phyloP scores from a whole-genome alignment of 495 filamentous ascomycete genomes.

The Echria macrotheca region DNA sequence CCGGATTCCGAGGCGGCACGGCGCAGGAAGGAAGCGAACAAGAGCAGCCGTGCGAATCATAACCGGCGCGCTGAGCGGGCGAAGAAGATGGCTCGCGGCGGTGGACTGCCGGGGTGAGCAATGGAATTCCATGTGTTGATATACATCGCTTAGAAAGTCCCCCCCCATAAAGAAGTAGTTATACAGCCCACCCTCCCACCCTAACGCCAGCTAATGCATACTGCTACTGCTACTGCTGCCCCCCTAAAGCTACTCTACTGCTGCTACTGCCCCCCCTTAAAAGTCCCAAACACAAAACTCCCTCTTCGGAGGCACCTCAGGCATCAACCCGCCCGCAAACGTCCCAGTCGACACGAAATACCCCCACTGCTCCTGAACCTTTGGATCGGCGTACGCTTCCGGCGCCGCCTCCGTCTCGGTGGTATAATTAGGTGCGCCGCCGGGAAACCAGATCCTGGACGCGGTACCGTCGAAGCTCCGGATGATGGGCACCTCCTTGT shows the following conservation, averaged over 20 bases:
- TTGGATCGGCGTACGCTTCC: slow-evolving; percentile 36
- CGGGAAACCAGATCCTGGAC: slow-evolving; percentile 61
- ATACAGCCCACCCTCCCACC: not conserved
- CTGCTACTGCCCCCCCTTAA: too few relatives aligned
- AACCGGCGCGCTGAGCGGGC: slow-evolving; percentile 66
- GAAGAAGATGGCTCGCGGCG: slow-evolving; percentile 71
- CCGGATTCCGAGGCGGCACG: slow-evolving; percentile 40
- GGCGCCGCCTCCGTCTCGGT: slow-evolving; percentile 44
- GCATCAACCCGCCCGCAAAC: slow-evolving; percentile 61
- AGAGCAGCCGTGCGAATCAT: slow-evolving; percentile 57
- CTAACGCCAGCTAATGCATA: slow-evolving; percentile 2
- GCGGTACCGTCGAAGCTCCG: slow-evolving; percentile 36
- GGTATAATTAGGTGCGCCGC: slow-evolving; percentile 58
- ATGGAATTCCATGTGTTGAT: not conserved
- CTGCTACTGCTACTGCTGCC: not conserved
- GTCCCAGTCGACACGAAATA: slow-evolving; percentile 53
- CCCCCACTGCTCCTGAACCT: slow-evolving; percentile 51
- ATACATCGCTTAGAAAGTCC: not conserved
- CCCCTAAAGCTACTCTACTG: too few relatives aligned
- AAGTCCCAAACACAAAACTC: slow-evolving; percentile 72
- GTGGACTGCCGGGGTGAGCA: slow-evolving; percentile 43
- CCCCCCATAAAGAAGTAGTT: not conserved
- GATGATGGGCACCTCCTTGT: slow-evolving; percentile 28
- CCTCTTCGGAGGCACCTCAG: slow-evolving; percentile 63
- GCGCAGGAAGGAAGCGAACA: slow-evolving; percentile 61